Base-by-base conservation (phyloP, 2,329 filamentous ascomycete genomes). In the Keithomyces neogunnii region DNA sequence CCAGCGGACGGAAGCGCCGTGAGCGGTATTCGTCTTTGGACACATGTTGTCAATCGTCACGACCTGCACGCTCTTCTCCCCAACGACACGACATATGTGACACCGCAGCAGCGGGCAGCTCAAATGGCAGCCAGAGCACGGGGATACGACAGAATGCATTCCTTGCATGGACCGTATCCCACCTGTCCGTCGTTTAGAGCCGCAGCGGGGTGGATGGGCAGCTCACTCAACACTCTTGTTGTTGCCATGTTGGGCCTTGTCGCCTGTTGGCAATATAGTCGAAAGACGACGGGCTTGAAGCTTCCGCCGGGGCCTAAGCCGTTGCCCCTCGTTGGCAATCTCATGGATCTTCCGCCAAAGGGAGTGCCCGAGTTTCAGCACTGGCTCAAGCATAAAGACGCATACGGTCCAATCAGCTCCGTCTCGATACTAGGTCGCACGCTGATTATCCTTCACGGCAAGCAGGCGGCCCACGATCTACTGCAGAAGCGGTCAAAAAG, bases 241-340 rank as follows among this genome's bases (percentile, higher is more conserved):
- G 19, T 19, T 19, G 19, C 19, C 19, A 19, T 19, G 19, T 19
- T 19, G 19, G 19, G 19, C 19, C 19, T 19, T 19, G 19, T 19
- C 19, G 19, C 19, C 19, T 19, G 19, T 19, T 19, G 19, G 19
- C 19, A 19, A 19, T 19, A 19, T 19, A 19, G 19, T 19, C 19
- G 19, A 19, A 19, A 19, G 19, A 19, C 19, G 19, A 19, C 19
- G 19, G 19, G 19, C 19, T 19, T 19, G 19, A 54, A 52, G 11
- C 49, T 56, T 5, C 62, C 50, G 36, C 65, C 53, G 50, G 64
- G 55, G 49, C 67, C 56, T 57, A 62, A 52, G 26, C 64, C 65
- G 0, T 57, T 70, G 6, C 69, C 72, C 0, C 36, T 76, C 1
- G 46, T 77, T 10, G 74, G 74, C 13, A 77, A 77, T 56, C 51